A percentile compares a stretch with the other conserved stretches of the same genome.
Conservation (phyloP, 768 basidiomycete genomes). For the Stropharia rugosoannulata region DNA sequence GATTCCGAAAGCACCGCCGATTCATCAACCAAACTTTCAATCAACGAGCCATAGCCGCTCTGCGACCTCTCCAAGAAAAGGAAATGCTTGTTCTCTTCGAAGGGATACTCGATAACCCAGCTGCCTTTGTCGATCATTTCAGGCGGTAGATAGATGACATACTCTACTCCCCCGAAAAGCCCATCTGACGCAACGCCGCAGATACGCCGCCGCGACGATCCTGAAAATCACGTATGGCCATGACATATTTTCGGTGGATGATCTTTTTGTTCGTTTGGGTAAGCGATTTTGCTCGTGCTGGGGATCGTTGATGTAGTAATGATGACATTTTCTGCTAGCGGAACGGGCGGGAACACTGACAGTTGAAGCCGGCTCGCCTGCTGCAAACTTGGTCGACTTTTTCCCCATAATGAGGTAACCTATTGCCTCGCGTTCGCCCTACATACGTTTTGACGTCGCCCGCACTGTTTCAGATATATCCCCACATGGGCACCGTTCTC, state of each 20-base stretch:
- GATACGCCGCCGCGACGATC: conserved; percentile 47
- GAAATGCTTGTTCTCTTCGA: conserved; percentile 41
- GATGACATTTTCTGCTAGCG: conserved; percentile 25
- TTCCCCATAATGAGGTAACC: conserved; percentile 42
- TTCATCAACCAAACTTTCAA: conserved; percentile 51
- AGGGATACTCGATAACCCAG: conserved; percentile 36
- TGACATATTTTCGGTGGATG: conserved; percentile 41
- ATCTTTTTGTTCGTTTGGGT: conserved; percentile 44
- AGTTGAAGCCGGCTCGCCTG: conserved; percentile 43
- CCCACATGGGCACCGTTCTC: conserved; percentile 51
- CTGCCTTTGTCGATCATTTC: conserved; percentile 40
- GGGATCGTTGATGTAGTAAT: conserved; percentile 1
- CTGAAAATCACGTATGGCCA: conserved; percentile 49
- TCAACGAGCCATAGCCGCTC: conserved; percentile 34
- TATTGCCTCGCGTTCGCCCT: neutral
- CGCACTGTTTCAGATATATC: conserved; percentile 33
- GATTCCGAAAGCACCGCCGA: conserved; percentile 51
- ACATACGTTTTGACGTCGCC: neutral
- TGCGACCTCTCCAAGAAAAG: conserved; percentile 42
- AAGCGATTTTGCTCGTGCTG: conserved; percentile 8
- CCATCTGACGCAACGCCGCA: conserved; percentile 12
- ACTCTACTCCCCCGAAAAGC: neutral
- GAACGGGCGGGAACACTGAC: conserved; percentile 46
- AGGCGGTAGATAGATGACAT: conserved; percentile 30
- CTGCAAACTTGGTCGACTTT: conserved; percentile 48